These are phyloP conservation scores for Pyricularia sp. DNA, from an alignment of 2,329 filamentous ascomycete genomes.

Conservation along the genomic window DNA sequence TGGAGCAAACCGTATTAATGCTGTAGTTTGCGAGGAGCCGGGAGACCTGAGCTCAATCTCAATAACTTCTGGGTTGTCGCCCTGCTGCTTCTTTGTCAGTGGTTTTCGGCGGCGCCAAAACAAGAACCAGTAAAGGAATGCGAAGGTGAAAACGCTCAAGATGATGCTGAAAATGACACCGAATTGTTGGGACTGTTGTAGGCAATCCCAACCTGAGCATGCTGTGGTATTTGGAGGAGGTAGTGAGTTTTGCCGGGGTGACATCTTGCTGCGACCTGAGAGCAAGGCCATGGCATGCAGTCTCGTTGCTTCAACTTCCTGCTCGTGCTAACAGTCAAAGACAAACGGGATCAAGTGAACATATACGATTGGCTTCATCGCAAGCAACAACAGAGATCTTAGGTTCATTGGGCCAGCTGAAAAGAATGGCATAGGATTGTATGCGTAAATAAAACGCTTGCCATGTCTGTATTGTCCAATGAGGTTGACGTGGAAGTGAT, in stretches of 20 bases:
- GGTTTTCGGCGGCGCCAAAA: not conserved
- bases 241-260: not conserved
- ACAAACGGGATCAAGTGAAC: not conserved
- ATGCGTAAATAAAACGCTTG: too few species aligned
- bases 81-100: not conserved
- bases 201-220: conserved; percentile 7
- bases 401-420: not conserved
- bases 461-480: not conserved
- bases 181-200: not conserved
- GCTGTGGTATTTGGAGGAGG: conserved; percentile 11
- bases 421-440: not conserved
- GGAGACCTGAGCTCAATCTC: not conserved
- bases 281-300: not conserved
- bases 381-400: not conserved
- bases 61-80: not conserved
- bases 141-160: not conserved
- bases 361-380: not conserved
- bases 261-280: not conserved
- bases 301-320: not conserved
- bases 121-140: conserved; percentile 1
- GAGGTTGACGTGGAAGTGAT: not conserved
- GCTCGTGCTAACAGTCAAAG: not conserved
- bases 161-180: conserved; percentile 3
- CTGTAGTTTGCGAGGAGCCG: not conserved
- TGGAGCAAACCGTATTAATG: not conserved